These are phyloP conservation scores for Balansia obtecta DNA, from an alignment of 2,329 filamentous ascomycete genomes.

Conservation along the genomic window DNA sequence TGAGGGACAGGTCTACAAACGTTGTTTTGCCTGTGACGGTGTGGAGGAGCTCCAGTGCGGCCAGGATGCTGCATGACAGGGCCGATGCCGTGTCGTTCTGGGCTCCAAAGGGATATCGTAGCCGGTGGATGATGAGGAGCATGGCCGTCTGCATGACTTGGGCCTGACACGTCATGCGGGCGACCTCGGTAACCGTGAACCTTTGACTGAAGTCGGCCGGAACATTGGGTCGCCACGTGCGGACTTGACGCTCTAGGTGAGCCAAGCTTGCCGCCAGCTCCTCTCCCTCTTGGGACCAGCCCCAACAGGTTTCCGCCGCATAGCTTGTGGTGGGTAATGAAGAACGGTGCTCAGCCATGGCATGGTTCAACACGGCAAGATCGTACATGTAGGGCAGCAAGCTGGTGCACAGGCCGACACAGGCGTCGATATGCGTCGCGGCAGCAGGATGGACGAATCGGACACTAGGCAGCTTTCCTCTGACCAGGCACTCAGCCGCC, in stretches of 20 bases:
- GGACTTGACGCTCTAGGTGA: slow-evolving; percentile 8
- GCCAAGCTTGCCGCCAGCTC: slow-evolving; percentile 1
- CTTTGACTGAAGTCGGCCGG: slow-evolving; percentile 10
- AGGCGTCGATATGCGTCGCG: slow-evolving; percentile 12
- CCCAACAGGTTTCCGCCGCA: neutral
- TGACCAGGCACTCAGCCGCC: slow-evolving; percentile 13
- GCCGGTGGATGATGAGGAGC: slow-evolving; percentile 13
- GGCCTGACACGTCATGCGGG: slow-evolving; percentile 18
- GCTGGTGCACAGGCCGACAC: slow-evolving; percentile 13
- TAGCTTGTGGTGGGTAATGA: neutral
- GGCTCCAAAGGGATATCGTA: slow-evolving; percentile 10
- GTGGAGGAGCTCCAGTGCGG: slow-evolving; percentile 12
- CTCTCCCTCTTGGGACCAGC: neutral
- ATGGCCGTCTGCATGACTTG: slow-evolving; percentile 13
- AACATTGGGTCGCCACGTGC: slow-evolving; percentile 12
- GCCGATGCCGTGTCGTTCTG: neutral
- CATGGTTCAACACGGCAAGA: slow-evolving; percentile 13
- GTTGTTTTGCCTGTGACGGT: slow-evolving; percentile 9
- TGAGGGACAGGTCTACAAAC: slow-evolving; percentile 11
- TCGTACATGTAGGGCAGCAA: slow-evolving; percentile 16
- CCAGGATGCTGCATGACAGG: slow-evolving; percentile 12
- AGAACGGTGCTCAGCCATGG: slow-evolving; percentile 3
- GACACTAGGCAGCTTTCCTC: slow-evolving; percentile 11
- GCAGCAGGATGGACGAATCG: slow-evolving; percentile 8
- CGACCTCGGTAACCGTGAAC: slow-evolving; percentile 12